phyloP scores from a whole-genome alignment of 768 basidiomycete species.

The Mrakia frigida region DNA sequence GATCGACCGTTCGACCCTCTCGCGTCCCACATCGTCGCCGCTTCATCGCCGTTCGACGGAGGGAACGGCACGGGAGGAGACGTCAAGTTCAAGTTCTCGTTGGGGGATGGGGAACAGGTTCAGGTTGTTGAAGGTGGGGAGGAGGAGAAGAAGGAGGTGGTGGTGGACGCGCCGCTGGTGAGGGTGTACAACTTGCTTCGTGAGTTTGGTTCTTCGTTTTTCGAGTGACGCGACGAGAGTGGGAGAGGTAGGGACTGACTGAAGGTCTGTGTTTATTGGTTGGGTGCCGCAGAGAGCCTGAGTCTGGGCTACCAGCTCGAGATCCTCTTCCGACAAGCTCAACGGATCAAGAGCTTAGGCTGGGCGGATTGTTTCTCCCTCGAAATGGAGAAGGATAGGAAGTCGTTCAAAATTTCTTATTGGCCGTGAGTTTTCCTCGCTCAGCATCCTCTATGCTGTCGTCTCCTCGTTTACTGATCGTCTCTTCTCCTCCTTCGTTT shows the following conservation, averaged over 20 bases:
- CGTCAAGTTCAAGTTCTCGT: conserved; percentile 8
- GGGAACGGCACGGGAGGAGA: background rate
- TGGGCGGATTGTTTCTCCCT: conserved; percentile 74
- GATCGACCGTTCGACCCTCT: conserved; percentile 9
- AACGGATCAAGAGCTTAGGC: conserved; percentile 74
- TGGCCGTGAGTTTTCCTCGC: conserved; percentile 76
- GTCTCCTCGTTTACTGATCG: no score
- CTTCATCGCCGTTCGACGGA: background rate
- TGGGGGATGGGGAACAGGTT: background rate
- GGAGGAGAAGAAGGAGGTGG: conserved; percentile 2
- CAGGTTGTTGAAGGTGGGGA: no score
- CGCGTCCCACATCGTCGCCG: conserved; percentile 1
- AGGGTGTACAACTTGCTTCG: conserved; percentile 84
- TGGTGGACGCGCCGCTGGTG: conserved; percentile 72
- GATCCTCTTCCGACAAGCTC: conserved; percentile 53
- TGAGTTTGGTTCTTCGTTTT: conserved; percentile 48
- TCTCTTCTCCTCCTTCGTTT: no score
- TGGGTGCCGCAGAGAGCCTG: conserved; percentile 64
- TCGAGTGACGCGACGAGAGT: background rate
- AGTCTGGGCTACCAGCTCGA: conserved; percentile 88
- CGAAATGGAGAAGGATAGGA: conserved; percentile 63
- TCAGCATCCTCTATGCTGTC: no score
- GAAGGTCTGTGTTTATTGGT: conserved; percentile 26
- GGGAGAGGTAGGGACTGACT: background rate
- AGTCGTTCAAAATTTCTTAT: conserved; percentile 68